phyloP scores from a whole-genome alignment of 1,139 yeast genomes.

The Entelexis paramagnoliae region DNA sequence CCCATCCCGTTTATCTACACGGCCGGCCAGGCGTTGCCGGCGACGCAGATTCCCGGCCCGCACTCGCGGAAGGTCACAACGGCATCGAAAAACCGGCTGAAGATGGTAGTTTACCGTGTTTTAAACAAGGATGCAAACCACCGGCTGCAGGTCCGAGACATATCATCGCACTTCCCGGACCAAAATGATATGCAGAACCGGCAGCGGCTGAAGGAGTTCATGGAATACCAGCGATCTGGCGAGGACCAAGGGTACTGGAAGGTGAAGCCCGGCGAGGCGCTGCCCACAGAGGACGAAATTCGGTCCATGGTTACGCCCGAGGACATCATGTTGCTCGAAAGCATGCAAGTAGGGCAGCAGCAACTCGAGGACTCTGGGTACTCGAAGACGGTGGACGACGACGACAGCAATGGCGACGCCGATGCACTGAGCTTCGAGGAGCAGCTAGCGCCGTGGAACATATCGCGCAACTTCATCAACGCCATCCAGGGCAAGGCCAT shows the following conservation, averaged over 20 bases:
- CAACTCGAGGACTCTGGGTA: constrained; percentile 61
- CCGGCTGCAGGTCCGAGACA: constrained; percentile 75
- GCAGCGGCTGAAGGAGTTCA: constrained; percentile 89
- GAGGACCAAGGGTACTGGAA: constrained; percentile 97
- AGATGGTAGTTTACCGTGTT: constrained; percentile 87
- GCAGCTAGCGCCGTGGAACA: constrained; percentile 88
- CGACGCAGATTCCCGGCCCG: constrained; percentile 93
- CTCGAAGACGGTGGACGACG: constrained; percentile 41
- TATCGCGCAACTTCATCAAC: constrained; percentile 76
- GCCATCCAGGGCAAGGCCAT: constrained; percentile 96
- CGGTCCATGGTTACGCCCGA: constrained; percentile 88
- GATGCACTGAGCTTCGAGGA: constrained; percentile 56
- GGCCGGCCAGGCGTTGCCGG: constrained; percentile 91
- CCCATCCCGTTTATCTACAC: constrained; percentile 63
- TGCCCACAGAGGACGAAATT: constrained; percentile 70
- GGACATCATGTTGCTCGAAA: constrained; percentile 74
- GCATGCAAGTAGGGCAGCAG: constrained; percentile 91
- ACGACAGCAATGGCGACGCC: constrained; percentile 25
- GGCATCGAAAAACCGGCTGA: constrained; percentile 78
- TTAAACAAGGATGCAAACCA: constrained; percentile 67
- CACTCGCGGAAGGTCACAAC: constrained; percentile 94
- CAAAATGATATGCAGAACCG: constrained; percentile 97
- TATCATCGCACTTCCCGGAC: constrained; percentile 88
- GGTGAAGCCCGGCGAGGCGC: constrained; percentile 57
- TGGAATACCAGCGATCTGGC: constrained; percentile 95